phyloP scores from a whole-genome alignment of 2,329 filamentous ascomycete species.

The Ophiostoma montium region DNA sequence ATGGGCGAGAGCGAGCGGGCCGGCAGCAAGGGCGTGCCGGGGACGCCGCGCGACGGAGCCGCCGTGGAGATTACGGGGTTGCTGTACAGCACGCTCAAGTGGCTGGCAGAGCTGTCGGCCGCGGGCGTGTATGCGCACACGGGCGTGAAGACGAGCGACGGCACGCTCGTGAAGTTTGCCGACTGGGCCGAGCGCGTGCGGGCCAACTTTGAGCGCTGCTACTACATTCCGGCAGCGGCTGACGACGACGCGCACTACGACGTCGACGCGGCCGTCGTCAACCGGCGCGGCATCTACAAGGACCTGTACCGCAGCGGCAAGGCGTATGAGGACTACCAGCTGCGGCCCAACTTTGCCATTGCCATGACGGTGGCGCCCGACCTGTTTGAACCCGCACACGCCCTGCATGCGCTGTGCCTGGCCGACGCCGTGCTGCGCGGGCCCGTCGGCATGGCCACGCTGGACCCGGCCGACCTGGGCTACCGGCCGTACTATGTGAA shows the following conservation, averaged over 20 bases:
- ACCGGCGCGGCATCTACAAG: slow-evolving; percentile 94
- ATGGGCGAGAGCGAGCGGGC: slow-evolving; percentile 97
- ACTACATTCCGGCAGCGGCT: slow-evolving; percentile 62
- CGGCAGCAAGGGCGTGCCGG: slow-evolving; percentile 82
- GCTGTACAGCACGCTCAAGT: slow-evolving; percentile 74
- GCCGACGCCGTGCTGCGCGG: slow-evolving; percentile 71
- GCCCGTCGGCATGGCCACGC: slow-evolving; percentile 86
- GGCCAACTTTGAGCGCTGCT: slow-evolving; percentile 79
- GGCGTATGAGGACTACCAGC: slow-evolving; percentile 94
- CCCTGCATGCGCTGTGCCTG: slow-evolving; percentile 63
- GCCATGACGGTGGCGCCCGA: slow-evolving; percentile 89
- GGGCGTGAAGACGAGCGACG: slow-evolving; percentile 54
- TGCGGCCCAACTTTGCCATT: slow-evolving; percentile 86
- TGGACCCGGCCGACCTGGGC: slow-evolving; percentile 83
- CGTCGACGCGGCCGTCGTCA: slow-evolving; percentile 64
- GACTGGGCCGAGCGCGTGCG: slow-evolving; percentile 74
- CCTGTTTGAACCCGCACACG: slow-evolving; percentile 67
- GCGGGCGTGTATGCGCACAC: slow-evolving; percentile 58
- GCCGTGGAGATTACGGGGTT: slow-evolving; percentile 92
- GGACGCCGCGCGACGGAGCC: slow-evolving; percentile 91
- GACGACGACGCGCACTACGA: slow-evolving; percentile 65
- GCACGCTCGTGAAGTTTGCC: slow-evolving; percentile 48
- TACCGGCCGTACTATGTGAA: slow-evolving; percentile 94
- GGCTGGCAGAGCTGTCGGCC: slow-evolving; percentile 56
- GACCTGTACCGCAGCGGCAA: slow-evolving; percentile 89